phyloP scores from a whole-genome alignment of 495 filamentous ascomycete species.

The Penicillium taxi region DNA sequence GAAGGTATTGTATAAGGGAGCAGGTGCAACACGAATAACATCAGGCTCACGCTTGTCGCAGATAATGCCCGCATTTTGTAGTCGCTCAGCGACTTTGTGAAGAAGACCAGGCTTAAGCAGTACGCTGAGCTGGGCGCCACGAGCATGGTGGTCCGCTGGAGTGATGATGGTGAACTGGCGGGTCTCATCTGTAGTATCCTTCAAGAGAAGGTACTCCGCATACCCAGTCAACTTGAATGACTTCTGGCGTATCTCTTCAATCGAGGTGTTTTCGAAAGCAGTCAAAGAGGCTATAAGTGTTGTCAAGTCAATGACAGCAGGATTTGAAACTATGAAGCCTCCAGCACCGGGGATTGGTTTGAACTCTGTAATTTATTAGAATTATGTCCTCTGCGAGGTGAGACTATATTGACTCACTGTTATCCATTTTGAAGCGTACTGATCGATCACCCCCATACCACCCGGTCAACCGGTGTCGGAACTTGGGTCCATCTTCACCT shows the following conservation, averaged over 20 bases:
- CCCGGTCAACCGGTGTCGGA: constrained; percentile 58
- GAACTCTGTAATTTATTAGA: constrained; percentile 44
- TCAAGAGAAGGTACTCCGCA: constrained; percentile 60
- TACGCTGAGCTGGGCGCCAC: constrained; percentile 87
- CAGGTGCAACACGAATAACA: constrained; percentile 89
- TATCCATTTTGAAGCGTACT: constrained; percentile 73
- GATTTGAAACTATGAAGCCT: constrained; percentile 55
- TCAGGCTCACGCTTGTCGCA: constrained; percentile 88
- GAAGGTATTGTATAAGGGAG: constrained; percentile 83
- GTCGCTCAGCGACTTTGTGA: constrained; percentile 55
- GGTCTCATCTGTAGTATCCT: constrained; percentile 33
- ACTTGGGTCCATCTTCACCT: constrained; percentile 36
- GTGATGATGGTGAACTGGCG: constrained; percentile 60
- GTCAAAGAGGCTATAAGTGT: constrained; percentile 66
- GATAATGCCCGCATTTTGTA: constrained; percentile 65
- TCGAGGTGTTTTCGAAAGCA: constrained; percentile 67
- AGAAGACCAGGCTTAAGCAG: constrained; percentile 60
- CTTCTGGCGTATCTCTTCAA: constrained; percentile 62
- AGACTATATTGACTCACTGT: constrained; percentile 39
- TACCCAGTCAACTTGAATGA: constrained; percentile 71
- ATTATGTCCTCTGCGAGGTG: neutral
- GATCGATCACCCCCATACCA: constrained; percentile 86
- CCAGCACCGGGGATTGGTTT: constrained; percentile 59
- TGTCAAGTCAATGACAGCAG: constrained; percentile 51
- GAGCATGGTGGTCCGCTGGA: constrained; percentile 55